phyloP scores from a whole-genome alignment of 2,329 filamentous ascomycete species.

The Phialophora verrucosa region DNA sequence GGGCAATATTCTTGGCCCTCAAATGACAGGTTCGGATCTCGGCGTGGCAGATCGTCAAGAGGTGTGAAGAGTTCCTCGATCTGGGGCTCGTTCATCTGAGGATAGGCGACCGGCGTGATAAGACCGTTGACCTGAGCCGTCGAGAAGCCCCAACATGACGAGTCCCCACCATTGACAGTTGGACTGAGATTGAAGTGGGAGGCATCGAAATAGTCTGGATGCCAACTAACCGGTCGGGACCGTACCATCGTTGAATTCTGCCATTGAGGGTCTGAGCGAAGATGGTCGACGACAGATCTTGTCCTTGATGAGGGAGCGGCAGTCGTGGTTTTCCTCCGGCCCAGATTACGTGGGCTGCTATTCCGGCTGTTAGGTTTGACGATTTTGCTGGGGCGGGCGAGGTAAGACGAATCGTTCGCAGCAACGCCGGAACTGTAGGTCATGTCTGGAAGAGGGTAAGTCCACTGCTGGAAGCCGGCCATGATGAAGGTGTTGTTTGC shows the following conservation, averaged over 20 bases:
- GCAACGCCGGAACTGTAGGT: constrained; percentile 22
- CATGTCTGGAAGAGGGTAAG: constrained; percentile 14
- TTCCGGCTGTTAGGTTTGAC: constrained; percentile 38
- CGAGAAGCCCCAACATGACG: constrained; percentile 25
- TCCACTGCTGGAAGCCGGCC: constrained; percentile 27
- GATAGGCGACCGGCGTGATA: constrained; percentile 37
- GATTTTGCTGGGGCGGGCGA: constrained; percentile 35
- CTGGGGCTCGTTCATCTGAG: constrained; percentile 36
- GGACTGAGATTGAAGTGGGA: constrained; percentile 16
- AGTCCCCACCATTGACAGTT: constrained; percentile 14
- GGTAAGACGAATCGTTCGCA: constrained; percentile 33
- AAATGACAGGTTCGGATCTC: constrained; percentile 17
- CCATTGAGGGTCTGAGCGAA: constrained; percentile 30
- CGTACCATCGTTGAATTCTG: constrained; percentile 15
- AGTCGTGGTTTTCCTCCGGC: constrained; percentile 37
- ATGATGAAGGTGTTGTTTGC: constrained; percentile 13
- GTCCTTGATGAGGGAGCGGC: constrained; percentile 30
- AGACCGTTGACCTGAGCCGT: constrained; percentile 39
- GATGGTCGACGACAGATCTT: constrained; percentile 36
- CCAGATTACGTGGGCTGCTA: constrained; percentile 33
- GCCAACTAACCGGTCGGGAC: constrained; percentile 39
- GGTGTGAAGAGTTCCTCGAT: constrained; percentile 36
- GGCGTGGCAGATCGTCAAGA: constrained; percentile 32
- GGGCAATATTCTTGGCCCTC: constrained; percentile 15
- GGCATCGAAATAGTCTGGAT: constrained; percentile 33